Evolutionary conservation across 805 yeast genomes (phyloP).

Genomic region (Danielozyma ontarioensis): DNA sequence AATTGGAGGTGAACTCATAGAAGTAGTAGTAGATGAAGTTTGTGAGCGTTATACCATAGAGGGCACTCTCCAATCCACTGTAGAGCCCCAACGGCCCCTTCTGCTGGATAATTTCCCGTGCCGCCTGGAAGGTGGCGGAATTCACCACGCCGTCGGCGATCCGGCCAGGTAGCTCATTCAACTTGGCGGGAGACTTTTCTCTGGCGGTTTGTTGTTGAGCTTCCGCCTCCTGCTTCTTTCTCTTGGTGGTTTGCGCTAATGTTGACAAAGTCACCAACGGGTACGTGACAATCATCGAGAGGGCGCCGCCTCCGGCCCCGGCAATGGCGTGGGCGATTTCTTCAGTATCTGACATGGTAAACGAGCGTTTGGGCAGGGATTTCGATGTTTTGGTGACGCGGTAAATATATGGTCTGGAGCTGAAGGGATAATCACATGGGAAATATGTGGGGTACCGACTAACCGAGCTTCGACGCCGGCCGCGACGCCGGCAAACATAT

Average conservation of each 20-base stretch:
- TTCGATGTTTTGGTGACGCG: background rate
- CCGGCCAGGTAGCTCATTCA: slow-evolving; percentile 6
- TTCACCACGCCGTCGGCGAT: slow-evolving; percentile 10
- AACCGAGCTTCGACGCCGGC: background rate
- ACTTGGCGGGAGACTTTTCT: too few relatives aligned
- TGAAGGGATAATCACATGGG: background rate
- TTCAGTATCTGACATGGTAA: slow-evolving; percentile 30
- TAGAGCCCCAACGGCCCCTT: slow-evolving; percentile 70
- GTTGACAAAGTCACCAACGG: slow-evolving; percentile 87
- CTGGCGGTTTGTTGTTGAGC: slow-evolving; percentile 8
- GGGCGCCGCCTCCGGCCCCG: slow-evolving; percentile 91
- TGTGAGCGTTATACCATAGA: slow-evolving; percentile 79
- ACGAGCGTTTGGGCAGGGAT: background rate
- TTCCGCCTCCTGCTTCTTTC: slow-evolving; percentile 17
- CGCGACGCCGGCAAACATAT: background rate
- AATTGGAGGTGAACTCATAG: slow-evolving; percentile 64
- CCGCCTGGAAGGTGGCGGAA: slow-evolving; percentile 20
- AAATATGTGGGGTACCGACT: background rate
- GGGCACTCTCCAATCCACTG: slow-evolving; percentile 82
- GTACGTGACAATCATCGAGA: slow-evolving; percentile 81
- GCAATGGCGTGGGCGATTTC: slow-evolving; percentile 85
- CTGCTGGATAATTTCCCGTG: slow-evolving; percentile 41
- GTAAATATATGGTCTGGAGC: slow-evolving; percentile 1
- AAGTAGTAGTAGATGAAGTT: slow-evolving; percentile 89
- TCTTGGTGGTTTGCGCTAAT: slow-evolving; percentile 68